These are phyloP conservation scores for Nicotiana otophora DNA, from an alignment of 257 asterid species.

Conservation along the genomic window DNA sequence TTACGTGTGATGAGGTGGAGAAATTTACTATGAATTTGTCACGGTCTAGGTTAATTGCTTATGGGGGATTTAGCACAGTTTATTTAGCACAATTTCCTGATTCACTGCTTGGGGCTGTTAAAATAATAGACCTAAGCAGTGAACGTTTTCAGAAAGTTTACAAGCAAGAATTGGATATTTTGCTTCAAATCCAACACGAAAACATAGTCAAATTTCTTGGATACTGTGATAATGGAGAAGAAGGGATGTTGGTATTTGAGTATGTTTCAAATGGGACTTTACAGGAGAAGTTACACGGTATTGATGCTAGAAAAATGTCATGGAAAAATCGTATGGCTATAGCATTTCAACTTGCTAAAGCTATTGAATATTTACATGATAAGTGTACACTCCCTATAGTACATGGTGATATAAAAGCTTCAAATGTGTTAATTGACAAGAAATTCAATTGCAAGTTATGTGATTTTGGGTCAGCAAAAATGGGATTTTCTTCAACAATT, in stretches of 20 bases:
- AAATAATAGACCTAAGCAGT: constrained; percentile 40
- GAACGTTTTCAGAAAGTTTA: constrained; percentile 40
- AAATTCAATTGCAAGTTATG: constrained; percentile 58
- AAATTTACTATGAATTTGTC: constrained; percentile 33
- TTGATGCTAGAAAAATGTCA: constrained; percentile 13
- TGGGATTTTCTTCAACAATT: constrained; percentile 55
- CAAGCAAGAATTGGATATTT: constrained; percentile 50
- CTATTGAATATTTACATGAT: constrained; percentile 59
- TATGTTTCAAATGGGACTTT: constrained; percentile 52
- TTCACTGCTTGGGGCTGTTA: constrained; percentile 45
- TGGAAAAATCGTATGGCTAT: constrained; percentile 59
- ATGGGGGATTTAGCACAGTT: constrained; percentile 73
- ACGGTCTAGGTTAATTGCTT: constrained; percentile 40
- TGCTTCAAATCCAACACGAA: constrained; percentile 39
- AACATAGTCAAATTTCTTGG: constrained; percentile 56
- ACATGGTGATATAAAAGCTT: constrained; percentile 71
- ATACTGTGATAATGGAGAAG: constrained; percentile 36
- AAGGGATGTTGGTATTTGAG: constrained; percentile 48
- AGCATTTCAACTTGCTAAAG: constrained; percentile 64
- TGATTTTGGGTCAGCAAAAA: constrained; percentile 68
- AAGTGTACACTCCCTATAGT: constrained; percentile 44
- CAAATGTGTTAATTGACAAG: constrained; percentile 55
- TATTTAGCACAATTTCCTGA: constrained; percentile 46
- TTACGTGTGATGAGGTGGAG: constrained; percentile 41
- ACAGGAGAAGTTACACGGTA: constrained; percentile 45